Evolutionary conservation across 139 green algal species (phyloP).

Genomic region (Dunaliella sp.): DNA sequence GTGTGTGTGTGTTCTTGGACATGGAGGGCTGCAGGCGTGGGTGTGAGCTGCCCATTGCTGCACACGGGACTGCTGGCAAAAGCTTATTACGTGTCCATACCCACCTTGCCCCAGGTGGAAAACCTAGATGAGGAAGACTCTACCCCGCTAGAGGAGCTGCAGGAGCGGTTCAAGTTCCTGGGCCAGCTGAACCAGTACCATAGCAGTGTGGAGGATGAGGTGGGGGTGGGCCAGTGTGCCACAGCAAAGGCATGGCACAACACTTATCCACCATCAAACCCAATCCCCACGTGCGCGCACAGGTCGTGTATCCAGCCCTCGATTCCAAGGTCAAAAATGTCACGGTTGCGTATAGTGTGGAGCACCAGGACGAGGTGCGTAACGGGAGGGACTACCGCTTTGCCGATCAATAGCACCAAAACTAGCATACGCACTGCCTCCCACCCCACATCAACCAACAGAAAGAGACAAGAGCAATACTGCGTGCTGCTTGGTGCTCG

Average conservation of each 20-base stretch:
- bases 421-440: too few species aligned
- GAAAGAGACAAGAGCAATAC: too few species aligned
- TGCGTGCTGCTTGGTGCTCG: neutral
- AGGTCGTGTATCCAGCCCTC: slow-evolving; percentile 89
- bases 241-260: neutral
- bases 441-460: too few species aligned
- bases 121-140: slow-evolving; percentile 18
- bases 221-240: slow-evolving; percentile 17
- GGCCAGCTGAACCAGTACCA: slow-evolving; percentile 90
- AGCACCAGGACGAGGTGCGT: slow-evolving; percentile 86
- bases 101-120: slow-evolving; percentile 11
- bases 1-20: too few species aligned
- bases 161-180: slow-evolving; percentile 74
- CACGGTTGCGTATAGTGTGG: slow-evolving; percentile 80
- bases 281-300: slow-evolving; percentile 8
- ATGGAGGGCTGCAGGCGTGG: too few species aligned
- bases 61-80: too few species aligned
- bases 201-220: slow-evolving; percentile 89
- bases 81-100: too few species aligned
- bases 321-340: slow-evolving; percentile 91
- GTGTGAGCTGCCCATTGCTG: too few species aligned
- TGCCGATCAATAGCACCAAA: too few species aligned
- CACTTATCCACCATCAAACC: too few species aligned
- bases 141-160: slow-evolving; percentile 47
- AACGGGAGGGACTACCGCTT: too few species aligned